These are phyloP conservation scores for Eucalyptus fibrosa DNA, from an alignment of 345 rosid genomes.

Conservation along the genomic window DNA sequence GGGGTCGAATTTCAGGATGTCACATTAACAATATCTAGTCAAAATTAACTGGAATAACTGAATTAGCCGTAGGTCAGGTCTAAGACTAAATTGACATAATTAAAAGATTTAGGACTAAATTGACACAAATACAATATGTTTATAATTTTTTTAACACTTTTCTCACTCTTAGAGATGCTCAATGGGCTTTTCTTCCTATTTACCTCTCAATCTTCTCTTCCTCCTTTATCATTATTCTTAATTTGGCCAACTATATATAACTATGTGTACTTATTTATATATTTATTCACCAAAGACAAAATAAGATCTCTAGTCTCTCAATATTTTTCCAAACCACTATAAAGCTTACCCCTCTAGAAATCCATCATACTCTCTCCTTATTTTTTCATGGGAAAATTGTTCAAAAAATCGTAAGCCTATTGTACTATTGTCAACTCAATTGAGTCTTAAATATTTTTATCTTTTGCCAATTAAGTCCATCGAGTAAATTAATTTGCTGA, in stretches of 20 bases:
- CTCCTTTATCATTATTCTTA: not conserved
- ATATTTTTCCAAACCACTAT: not conserved
- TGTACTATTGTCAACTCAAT: no score
- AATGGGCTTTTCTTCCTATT: not conserved
- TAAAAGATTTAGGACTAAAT: no score
- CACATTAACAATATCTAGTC: rapidly evolving
- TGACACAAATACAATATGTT: rapidly evolving
- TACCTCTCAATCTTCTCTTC: not conserved
- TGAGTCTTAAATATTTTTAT: no score
- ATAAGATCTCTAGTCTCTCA: not conserved
- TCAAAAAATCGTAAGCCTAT: no score
- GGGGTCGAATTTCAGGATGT: no score
- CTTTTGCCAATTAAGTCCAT: no score
- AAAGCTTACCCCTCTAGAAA: not conserved
- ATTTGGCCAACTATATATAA: not conserved
- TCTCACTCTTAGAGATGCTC: not conserved
- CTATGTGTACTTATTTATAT: not conserved
- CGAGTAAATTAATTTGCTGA: rapidly evolving
- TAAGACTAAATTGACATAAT: no score
- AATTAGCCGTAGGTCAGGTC: rapidly evolving
- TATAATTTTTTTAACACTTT: no score
- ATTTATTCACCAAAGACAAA: not conserved
- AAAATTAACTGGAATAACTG: rapidly evolving
- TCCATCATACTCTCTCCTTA: not conserved
- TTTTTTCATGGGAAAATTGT: not conserved